Conservation (phyloP, 1,284 basidiomycete genomes). For the Kwoniella shivajii region DNA sequence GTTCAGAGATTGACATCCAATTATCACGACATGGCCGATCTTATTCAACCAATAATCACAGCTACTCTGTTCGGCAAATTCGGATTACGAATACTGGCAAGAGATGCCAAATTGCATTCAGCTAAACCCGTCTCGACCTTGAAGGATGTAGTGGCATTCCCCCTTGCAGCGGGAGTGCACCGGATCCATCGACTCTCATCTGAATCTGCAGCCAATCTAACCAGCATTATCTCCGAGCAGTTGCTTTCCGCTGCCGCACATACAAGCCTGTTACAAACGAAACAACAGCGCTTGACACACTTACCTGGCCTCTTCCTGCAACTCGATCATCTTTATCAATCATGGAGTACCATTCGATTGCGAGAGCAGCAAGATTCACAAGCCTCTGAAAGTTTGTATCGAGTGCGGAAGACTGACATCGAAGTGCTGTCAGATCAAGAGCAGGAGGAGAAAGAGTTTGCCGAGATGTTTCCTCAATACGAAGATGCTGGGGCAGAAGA, state of each 20-base stretch:
- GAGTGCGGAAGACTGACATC: constrained; percentile 65
- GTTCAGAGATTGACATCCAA: constrained; percentile 54
- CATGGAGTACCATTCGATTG: constrained; percentile 82
- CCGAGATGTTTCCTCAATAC: constrained; percentile 79
- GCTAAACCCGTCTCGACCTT: constrained; percentile 12
- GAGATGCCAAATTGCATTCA: constrained; percentile 10
- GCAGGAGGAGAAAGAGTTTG: constrained; percentile 77
- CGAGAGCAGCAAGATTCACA: constrained; percentile 67
- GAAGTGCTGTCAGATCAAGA: constrained; percentile 70
- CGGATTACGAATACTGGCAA: constrained; percentile 63
- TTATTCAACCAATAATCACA: constrained; percentile 65
- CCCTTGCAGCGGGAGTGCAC: constrained; percentile 28
- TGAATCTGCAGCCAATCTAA: constrained; percentile 21
- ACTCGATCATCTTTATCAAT: constrained; percentile 73
- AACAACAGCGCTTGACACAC: constrained; percentile 9
- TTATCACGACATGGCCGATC: constrained; percentile 64
- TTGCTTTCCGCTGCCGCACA: constrained; percentile 16
- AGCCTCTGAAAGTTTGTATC: constrained; percentile 77
- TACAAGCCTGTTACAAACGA: constrained; percentile 8
- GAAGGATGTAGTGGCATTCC: constrained; percentile 21
- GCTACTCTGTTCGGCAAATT: constrained; percentile 70
- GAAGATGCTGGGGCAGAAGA: constrained; percentile 55
- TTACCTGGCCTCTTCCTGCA: constrained; percentile 53
- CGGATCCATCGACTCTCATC: constrained; percentile 16
- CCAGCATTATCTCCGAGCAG: constrained; percentile 24